Evolutionary conservation across 345 rosid genomes (phyloP).

Genomic region (Sapria himalayana): DNA sequence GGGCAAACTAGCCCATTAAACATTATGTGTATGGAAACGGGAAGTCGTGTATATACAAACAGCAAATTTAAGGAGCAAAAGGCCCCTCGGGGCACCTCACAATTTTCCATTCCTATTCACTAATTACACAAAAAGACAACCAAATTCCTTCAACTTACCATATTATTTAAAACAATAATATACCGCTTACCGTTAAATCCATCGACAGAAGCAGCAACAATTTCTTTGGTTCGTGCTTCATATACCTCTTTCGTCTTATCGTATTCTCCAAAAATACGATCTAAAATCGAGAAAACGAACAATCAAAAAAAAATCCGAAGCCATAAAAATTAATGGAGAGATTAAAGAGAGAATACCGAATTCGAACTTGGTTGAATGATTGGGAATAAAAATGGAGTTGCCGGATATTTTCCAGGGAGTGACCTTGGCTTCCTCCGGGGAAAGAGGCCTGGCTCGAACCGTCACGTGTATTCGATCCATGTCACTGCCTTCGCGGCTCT

Average conservation of each 20-base stretch:
- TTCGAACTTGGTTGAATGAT: conserved; percentile 36
- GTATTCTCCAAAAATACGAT: conserved; percentile 43
- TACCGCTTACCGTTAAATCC: conserved; percentile 63
- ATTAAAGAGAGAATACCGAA: conserved; percentile 25
- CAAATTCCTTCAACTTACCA: not conserved
- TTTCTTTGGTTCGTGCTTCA: conserved; percentile 46
- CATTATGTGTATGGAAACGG: too few relatives aligned
- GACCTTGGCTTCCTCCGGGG: conserved; percentile 48
- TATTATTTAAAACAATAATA: not conserved
- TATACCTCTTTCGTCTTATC: conserved; percentile 50
- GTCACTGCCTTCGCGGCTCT: too few relatives aligned
- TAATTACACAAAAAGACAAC: too few relatives aligned
- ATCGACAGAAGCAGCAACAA: conserved; percentile 65
- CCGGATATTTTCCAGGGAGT: conserved; percentile 74
- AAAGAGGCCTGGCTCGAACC: conserved; percentile 59
- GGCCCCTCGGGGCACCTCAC: too few relatives aligned
- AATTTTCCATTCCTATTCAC: too few relatives aligned
- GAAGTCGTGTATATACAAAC: too few relatives aligned
- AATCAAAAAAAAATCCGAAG: not conserved
- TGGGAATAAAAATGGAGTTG: conserved; percentile 40
- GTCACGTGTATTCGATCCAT: conserved; percentile 89
- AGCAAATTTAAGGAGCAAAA: too few relatives aligned
- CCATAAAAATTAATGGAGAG: not conserved
- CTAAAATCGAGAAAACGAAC: conserved; percentile 11
- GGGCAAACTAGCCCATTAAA: too few relatives aligned